Percentiles rank a stretch among this genome's conserved stretches.
phyloP scores from a whole-genome alignment of 192 early-diverging fungal genomes.

The Backusella parvicylindrica region DNA sequence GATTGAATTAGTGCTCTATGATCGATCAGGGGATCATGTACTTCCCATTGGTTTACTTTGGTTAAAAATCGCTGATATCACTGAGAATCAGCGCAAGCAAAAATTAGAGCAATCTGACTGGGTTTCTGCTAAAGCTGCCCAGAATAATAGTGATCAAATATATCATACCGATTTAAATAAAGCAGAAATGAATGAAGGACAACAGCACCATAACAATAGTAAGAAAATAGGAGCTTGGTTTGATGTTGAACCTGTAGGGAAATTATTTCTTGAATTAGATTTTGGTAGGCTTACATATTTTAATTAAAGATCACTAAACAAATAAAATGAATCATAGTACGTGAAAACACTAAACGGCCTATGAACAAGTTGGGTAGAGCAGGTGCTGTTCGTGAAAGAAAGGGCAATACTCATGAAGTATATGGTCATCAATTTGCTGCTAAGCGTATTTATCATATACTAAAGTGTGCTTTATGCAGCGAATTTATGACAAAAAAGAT shows the following conservation, averaged over 20 bases:
- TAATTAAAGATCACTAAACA: neutral
- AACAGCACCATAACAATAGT: neutral
- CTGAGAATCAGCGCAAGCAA: constrained; percentile 74
- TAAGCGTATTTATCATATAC: constrained; percentile 89
- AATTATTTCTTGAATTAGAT: constrained; percentile 79
- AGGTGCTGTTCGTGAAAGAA: constrained; percentile 70
- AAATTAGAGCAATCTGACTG: constrained; percentile 57
- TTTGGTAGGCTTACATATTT: constrained; percentile 52
- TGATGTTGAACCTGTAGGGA: constrained; percentile 92
- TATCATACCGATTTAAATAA: neutral
- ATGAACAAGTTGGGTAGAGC: constrained; percentile 65
- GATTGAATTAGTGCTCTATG: constrained; percentile 86
- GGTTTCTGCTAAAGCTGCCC: constrained; percentile 40
- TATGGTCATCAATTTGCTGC: constrained; percentile 92
- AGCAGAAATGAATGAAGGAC: neutral
- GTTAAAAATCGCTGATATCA: constrained; percentile 92
- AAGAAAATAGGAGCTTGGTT: constrained; percentile 69
- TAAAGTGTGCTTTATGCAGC: constrained; percentile 93
- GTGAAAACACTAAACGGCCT: constrained; percentile 36
- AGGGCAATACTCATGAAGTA: constrained; percentile 80
- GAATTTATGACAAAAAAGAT: constrained; percentile 89
- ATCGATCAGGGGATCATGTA: constrained; percentile 42
- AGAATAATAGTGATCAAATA: constrained; percentile 9
- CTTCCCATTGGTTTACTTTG: constrained; percentile 84
- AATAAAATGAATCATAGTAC: constrained; percentile 5